Conservation (phyloP, 306 rosid genomes). For the Senna tora region DNA sequence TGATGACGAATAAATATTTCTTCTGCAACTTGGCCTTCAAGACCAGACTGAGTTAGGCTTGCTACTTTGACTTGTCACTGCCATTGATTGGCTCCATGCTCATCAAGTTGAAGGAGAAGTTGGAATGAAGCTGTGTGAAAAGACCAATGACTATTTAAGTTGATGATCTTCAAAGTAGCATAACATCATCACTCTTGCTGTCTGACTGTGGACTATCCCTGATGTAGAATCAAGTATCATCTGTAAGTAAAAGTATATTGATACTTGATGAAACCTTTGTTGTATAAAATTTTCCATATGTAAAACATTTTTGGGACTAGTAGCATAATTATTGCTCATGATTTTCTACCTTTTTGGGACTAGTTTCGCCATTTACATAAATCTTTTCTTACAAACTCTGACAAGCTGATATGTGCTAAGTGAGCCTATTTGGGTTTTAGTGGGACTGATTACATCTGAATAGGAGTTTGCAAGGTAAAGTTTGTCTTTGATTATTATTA, state of each 20-base stretch:
- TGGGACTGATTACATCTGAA: too few species aligned
- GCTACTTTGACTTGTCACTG: slow-evolving; percentile 28
- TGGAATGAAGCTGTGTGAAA: slow-evolving; percentile 26
- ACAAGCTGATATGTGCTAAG: too few species aligned
- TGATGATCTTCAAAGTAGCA: not conserved
- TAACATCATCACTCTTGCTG: not conserved
- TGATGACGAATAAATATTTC: slow-evolving; percentile 44
- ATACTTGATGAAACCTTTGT: not conserved
- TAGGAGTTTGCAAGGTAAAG: too few species aligned
- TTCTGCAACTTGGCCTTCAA: slow-evolving; percentile 20
- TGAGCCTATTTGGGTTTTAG: too few species aligned
- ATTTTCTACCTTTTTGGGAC: not conserved
- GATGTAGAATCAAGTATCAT: slow-evolving; percentile 1
- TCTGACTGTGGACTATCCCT: slow-evolving; percentile 24
- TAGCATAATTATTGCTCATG: not conserved
- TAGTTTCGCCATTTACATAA: not conserved
- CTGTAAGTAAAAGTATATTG: slow-evolving; percentile 15
- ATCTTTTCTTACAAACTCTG: not conserved
- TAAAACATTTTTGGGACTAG: not conserved
- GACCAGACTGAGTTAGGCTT: not conserved
- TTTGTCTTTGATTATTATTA: too few species aligned
- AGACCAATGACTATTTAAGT: not conserved
- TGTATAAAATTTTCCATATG: not conserved
- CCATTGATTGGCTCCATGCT: slow-evolving; percentile 9
- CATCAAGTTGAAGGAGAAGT: slow-evolving; percentile 22